phyloP scores from a whole-genome alignment of 1,284 basidiomycete genomes.

The Schizopora paradoxa region DNA sequence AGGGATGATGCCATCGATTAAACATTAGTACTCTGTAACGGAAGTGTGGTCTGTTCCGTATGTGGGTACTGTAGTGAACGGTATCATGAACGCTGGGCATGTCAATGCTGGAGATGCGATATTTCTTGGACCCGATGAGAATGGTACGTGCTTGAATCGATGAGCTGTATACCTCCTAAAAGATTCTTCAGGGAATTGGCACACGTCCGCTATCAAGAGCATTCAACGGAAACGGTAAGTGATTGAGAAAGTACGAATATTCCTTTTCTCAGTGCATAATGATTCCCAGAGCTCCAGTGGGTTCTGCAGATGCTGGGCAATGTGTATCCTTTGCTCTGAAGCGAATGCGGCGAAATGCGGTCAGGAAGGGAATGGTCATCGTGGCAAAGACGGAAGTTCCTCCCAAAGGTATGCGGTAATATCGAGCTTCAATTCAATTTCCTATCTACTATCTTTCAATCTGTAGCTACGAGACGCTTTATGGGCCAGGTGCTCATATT shows the following conservation, averaged over 20 bases:
- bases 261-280: not conserved
- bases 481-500: slow-evolving; percentile 83
- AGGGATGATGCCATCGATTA: slow-evolving; percentile 3
- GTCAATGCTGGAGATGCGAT: slow-evolving; percentile 81
- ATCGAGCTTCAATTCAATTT: not conserved
- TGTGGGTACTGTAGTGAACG: slow-evolving; percentile 93
- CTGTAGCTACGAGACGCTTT: slow-evolving; percentile 68
- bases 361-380: slow-evolving; percentile 94
- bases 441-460: slow-evolving; percentile 11
- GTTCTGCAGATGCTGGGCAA: slow-evolving; percentile 88
- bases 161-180: too few relatives aligned
- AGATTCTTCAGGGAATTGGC: too few relatives aligned
- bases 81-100: slow-evolving; percentile 77
- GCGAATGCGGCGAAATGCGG: slow-evolving; percentile 73
- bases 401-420: slow-evolving; percentile 52
- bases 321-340: slow-evolving; percentile 93
- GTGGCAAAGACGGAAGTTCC: slow-evolving; percentile 75
- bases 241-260: not conserved
- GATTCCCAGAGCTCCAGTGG: slow-evolving; percentile 65
- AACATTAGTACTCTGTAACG: slow-evolving; percentile 65
- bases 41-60: slow-evolving; percentile 91
- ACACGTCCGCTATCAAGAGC: slow-evolving; percentile 77
- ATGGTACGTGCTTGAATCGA: too few relatives aligned
- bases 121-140: slow-evolving; percentile 87
- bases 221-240: slow-evolving; percentile 89